phyloP scores from a whole-genome alignment of 2,329 filamentous ascomycete genomes.

The Alternaria brassicicola region DNA sequence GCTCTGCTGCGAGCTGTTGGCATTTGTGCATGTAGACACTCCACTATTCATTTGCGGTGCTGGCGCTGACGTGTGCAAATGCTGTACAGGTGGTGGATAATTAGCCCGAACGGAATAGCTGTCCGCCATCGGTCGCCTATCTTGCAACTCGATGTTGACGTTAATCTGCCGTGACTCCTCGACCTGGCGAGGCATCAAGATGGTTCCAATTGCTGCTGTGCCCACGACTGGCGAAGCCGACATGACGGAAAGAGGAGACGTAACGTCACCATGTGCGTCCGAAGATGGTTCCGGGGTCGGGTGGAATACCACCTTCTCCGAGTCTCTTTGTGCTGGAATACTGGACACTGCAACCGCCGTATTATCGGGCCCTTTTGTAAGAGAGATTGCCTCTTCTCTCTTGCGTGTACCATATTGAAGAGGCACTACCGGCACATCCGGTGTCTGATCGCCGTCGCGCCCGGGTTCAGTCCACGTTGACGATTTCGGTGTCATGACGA shows the following conservation, averaged over 20 bases:
- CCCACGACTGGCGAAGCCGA: constrained; percentile 43
- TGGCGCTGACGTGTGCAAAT: constrained; percentile 25
- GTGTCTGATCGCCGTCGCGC: constrained; percentile 31
- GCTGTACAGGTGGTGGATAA: constrained; percentile 23
- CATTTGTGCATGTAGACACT: constrained; percentile 13
- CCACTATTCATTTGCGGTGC: constrained; percentile 18
- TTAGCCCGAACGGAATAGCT: constrained; percentile 22
- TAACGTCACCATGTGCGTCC: constrained; percentile 18
- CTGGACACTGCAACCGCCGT: neutral
- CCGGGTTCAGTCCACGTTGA: constrained; percentile 43
- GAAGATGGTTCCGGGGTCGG: constrained; percentile 15
- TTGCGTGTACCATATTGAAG: constrained; percentile 28
- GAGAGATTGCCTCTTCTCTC: constrained; percentile 27
- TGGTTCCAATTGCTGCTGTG: constrained; percentile 41
- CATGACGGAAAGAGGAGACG: constrained; percentile 37
- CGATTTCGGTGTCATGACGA: constrained; percentile 52
- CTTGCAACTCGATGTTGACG: constrained; percentile 42
- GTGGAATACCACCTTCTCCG: constrained; percentile 9
- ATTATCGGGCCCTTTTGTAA: constrained; percentile 1
- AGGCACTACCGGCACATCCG: constrained; percentile 44
- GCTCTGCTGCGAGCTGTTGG: constrained; percentile 21
- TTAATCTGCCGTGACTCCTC: constrained; percentile 36
- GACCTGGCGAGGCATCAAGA: constrained; percentile 42
- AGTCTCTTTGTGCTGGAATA: neutral
- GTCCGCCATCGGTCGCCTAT: constrained; percentile 26